A percentile compares a stretch with the other conserved stretches of the same genome.
These are phyloP conservation scores for Russula lepida DNA, from an alignment of 768 basidiomycete genomes.

Conservation along the genomic window DNA sequence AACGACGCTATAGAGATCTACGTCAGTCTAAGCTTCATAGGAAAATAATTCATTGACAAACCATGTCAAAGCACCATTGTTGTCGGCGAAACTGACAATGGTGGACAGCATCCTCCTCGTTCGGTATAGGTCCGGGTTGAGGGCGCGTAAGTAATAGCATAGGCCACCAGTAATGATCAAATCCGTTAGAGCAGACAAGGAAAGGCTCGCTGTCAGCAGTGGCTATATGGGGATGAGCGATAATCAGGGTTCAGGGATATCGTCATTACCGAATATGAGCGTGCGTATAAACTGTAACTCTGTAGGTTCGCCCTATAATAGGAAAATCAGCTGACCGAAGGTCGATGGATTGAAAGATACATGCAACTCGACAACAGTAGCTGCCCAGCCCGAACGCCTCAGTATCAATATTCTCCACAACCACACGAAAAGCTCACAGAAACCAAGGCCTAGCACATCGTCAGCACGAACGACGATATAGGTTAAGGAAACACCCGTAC, in stretches of 20 bases:
- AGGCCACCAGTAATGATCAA: slow-evolving; percentile 5
- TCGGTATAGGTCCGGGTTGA: slow-evolving; percentile 4
- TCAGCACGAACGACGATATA: background rate
- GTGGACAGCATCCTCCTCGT: slow-evolving; percentile 11
- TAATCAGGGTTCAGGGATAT: background rate
- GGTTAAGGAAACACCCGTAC: background rate
- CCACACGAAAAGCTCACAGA: background rate
- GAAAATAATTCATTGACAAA: background rate
- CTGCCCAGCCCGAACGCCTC: background rate
- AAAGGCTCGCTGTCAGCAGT: slow-evolving; percentile 5
- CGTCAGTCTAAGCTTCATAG: background rate
- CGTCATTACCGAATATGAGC: background rate
- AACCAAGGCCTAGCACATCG: background rate
- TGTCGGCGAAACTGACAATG: slow-evolving; percentile 11
- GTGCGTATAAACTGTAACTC: background rate
- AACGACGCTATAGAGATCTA: background rate
- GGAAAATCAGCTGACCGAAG: background rate
- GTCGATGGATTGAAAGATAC: background rate
- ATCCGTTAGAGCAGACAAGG: slow-evolving; percentile 12
- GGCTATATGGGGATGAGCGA: background rate
- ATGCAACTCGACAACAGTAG: background rate
- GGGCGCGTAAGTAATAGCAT: slow-evolving; percentile 14
- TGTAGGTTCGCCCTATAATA: background rate
- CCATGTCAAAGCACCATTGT: slow-evolving; percentile 16
- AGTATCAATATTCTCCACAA: background rate